Percentiles rank a stretch among this genome's conserved stretches.
Evolutionary conservation across 345 rosid genomes (phyloP).

Genomic region (Lepidium aucheri): DNA sequence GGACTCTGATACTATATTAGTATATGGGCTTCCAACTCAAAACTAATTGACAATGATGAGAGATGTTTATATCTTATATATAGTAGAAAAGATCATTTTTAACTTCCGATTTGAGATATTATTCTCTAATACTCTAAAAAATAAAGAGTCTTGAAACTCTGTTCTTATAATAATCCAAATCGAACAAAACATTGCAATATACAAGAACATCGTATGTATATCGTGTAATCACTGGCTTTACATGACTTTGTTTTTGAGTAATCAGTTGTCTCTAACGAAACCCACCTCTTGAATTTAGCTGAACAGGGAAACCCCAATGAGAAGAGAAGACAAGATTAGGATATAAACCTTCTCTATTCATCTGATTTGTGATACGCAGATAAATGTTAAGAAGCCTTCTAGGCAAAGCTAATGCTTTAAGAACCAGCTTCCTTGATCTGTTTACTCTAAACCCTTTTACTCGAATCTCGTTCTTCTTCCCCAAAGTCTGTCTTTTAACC

Average conservation of each 20-base stretch:
- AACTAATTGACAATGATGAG: too few species aligned
- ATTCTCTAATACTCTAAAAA: too few species aligned
- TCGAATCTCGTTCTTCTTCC: slow-evolving; percentile 38
- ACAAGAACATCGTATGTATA: slow-evolving; percentile 1
- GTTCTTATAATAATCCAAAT: background rate
- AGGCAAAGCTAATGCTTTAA: slow-evolving; percentile 37
- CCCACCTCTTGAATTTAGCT: slow-evolving; percentile 33
- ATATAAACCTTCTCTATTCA: slow-evolving; percentile 42
- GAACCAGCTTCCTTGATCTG: slow-evolving; percentile 44
- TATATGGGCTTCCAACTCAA: too few species aligned
- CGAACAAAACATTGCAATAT: background rate
- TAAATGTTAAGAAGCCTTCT: slow-evolving; percentile 39
- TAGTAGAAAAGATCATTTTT: too few species aligned
- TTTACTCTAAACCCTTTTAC: slow-evolving; percentile 46
- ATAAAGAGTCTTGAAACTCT: background rate
- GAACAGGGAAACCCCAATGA: slow-evolving; percentile 63
- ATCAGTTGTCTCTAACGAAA: slow-evolving; percentile 4
- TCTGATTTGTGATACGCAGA: slow-evolving; percentile 31
- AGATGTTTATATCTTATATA: too few species aligned
- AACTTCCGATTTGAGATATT: too few species aligned
- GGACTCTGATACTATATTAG: too few species aligned
- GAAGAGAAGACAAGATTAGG: slow-evolving; percentile 54
- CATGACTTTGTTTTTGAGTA: background rate
- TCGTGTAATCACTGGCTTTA: background rate
- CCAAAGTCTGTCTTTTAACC: slow-evolving; percentile 28